Evolutionary conservation across 2,329 filamentous ascomycete species (phyloP).

Genomic region (Aspergillus eucalypticola): DNA sequence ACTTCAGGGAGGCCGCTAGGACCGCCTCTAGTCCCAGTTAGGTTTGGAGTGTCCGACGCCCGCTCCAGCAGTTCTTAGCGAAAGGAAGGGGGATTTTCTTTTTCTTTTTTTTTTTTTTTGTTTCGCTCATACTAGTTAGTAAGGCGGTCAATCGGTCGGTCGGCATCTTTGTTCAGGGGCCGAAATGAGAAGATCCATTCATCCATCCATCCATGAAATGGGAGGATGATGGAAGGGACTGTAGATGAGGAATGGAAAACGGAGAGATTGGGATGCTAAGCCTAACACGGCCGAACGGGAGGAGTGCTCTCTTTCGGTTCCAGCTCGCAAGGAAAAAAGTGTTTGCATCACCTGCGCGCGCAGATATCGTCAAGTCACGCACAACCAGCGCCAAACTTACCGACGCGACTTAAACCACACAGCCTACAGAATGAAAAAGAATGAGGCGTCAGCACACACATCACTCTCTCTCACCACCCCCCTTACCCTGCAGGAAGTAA

Average conservation of each 20-base stretch:
- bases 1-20: slow-evolving; percentile 21
- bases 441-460: neutral
- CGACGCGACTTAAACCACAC: too few species aligned
- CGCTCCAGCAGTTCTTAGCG: slow-evolving; percentile 28
- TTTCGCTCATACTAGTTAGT: too few species aligned
- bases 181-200: neutral
- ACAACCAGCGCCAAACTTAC: neutral
- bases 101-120: too few species aligned
- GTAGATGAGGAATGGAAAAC: too few species aligned
- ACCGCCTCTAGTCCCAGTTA: slow-evolving; percentile 12
- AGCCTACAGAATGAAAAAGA: too few species aligned
- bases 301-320: neutral
- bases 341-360: neutral
- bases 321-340: neutral
- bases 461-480: neutral
- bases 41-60: slow-evolving; percentile 18
- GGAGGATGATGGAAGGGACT: too few species aligned
- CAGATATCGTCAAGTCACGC: neutral
- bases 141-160: neutral
- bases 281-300: neutral
- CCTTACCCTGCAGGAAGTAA: neutral
- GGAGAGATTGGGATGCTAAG: neutral
- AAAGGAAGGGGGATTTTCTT: neutral
- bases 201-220: neutral
- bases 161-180: slow-evolving; percentile 7